Percentiles rank a stretch among this genome's conserved stretches.
Conservation (phyloP, 2,329 filamentous ascomycete species). For the Ophiostoma fasciatum region DNA sequence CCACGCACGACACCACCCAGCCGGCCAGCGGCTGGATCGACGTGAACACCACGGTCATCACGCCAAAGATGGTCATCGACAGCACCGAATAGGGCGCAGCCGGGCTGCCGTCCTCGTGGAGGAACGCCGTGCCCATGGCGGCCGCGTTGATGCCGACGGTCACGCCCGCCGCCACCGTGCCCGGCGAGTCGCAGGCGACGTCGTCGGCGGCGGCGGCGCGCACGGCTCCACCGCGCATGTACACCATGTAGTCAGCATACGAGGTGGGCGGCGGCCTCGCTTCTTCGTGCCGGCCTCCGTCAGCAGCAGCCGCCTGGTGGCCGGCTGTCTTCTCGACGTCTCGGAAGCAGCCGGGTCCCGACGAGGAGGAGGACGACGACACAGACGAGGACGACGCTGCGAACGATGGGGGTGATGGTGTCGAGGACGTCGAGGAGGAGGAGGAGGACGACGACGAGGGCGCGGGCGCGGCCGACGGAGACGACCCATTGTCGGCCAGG, state of each 20-base stretch:
- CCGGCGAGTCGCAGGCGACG: constrained; percentile 15
- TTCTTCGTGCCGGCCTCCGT: too few species aligned
- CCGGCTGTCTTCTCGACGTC: constrained; percentile 7
- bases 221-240: constrained; percentile 1
- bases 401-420: too few species aligned
- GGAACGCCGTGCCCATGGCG: constrained; percentile 43
- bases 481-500: neutral
- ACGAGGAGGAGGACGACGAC: neutral
- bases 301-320: neutral
- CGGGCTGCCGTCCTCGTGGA: constrained; percentile 37
- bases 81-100: constrained; percentile 41
- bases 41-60: constrained; percentile 39
- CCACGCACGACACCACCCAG: constrained; percentile 22
- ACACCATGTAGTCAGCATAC: neutral
- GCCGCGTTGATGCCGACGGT: constrained; percentile 43
- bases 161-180: constrained; percentile 33
- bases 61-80: constrained; percentile 41
- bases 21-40: constrained; percentile 30
- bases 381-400: too few species aligned
- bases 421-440: too few species aligned
- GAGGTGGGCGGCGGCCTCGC: too few species aligned
- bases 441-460: too few species aligned
- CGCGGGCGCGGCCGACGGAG: too few species aligned
- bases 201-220: neutral
- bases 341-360: neutral